These are phyloP conservation scores for Leavenworthia alabamica DNA, from an alignment of 345 rosid genomes.

Conservation along the genomic window DNA sequence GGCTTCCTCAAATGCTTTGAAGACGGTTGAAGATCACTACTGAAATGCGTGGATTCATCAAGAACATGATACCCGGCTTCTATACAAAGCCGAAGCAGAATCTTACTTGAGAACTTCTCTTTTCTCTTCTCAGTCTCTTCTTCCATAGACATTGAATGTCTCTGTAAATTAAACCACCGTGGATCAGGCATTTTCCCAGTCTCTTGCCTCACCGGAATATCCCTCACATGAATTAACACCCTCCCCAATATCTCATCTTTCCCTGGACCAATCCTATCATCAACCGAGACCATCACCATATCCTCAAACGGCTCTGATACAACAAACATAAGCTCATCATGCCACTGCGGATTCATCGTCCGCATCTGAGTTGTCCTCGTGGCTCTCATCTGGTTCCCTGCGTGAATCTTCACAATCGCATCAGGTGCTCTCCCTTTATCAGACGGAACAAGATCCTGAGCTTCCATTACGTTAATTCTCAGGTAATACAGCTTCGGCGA, in stretches of 20 bases:
- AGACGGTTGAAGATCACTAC: slow-evolving; percentile 92
- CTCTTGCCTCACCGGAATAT: slow-evolving; percentile 50
- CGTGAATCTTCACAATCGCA: slow-evolving; percentile 44
- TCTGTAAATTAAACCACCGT: slow-evolving; percentile 63
- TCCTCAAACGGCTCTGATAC: slow-evolving; percentile 94
- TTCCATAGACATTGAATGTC: slow-evolving; percentile 43
- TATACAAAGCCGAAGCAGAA: slow-evolving; percentile 47
- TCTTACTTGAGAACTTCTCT: slow-evolving; percentile 84
- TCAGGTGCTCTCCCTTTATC: slow-evolving; percentile 65
- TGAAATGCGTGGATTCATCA: slow-evolving; percentile 87
- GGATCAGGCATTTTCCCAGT: slow-evolving; percentile 50
- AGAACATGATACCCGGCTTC: slow-evolving; percentile 97
- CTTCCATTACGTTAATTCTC: slow-evolving; percentile 62
- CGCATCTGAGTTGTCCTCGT: slow-evolving; percentile 47
- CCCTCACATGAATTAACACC: slow-evolving; percentile 41
- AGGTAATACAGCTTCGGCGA: slow-evolving; percentile 90
- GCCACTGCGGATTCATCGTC: slow-evolving; percentile 63
- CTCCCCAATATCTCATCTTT: slow-evolving; percentile 76
- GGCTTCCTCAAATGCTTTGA: slow-evolving; percentile 72
- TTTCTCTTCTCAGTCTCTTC: slow-evolving; percentile 60
- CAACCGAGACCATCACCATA: slow-evolving; percentile 53
- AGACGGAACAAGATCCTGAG: slow-evolving; percentile 73
- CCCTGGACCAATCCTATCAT: slow-evolving; percentile 61
- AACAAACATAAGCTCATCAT: slow-evolving; percentile 86
- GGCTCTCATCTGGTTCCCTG: slow-evolving; percentile 57